A percentile compares a stretch with the other conserved stretches of the same genome.
Conservation (phyloP, 2,329 filamentous ascomycete species). For the Aspergillus floridensis region DNA sequence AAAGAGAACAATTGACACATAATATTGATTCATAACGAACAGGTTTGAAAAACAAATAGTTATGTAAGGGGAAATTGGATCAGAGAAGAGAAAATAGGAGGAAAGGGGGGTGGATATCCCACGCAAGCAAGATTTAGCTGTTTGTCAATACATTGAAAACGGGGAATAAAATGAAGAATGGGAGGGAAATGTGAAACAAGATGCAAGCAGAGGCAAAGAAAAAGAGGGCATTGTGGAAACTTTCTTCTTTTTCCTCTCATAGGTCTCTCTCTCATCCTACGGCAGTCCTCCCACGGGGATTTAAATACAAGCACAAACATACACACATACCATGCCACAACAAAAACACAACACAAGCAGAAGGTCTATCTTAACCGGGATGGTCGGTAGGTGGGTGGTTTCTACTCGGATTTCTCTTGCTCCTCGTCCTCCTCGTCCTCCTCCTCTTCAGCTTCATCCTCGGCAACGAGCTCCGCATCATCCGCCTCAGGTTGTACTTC, state of each 20-base stretch:
- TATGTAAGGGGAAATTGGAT: conserved; percentile 1
- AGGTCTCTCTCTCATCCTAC: too few species aligned
- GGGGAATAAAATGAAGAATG: background rate
- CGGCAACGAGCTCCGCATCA: conserved; percentile 11
- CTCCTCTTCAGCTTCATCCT: background rate
- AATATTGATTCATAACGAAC: background rate
- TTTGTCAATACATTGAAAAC: background rate
- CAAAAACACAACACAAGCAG: conserved; percentile 22
- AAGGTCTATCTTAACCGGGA: background rate
- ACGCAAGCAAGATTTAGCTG: background rate
- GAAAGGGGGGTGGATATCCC: background rate
- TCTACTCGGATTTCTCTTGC: background rate
- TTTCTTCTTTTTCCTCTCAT: too few species aligned
- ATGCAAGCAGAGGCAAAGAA: conserved; percentile 17
- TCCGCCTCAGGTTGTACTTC: conserved; percentile 30
- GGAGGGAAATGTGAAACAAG: background rate
- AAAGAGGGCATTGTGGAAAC: background rate
- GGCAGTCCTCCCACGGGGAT: background rate
- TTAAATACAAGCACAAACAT: conserved; percentile 5
- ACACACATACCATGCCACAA: conserved; percentile 6
- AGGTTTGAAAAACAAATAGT: background rate
- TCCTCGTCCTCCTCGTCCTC: background rate
- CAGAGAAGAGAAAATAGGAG: background rate
- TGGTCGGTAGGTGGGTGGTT: background rate
- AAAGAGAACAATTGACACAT: background rate